Evolutionary conservation across 768 basidiomycete species (phyloP).

Genomic region (Auricularia sp.): DNA sequence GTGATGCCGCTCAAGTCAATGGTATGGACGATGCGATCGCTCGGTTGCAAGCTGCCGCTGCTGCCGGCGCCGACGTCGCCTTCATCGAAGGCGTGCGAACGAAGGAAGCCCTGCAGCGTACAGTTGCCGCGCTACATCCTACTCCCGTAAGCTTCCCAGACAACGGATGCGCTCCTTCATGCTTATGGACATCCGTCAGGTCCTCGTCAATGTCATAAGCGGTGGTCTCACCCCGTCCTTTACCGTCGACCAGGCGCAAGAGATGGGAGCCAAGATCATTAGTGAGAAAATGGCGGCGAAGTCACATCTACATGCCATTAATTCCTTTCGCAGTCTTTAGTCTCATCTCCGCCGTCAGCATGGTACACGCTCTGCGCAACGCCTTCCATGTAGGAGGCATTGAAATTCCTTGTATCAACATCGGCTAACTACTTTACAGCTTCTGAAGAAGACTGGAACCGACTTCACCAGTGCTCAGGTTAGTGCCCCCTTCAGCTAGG

Average conservation of each 20-base stretch:
- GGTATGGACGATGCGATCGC: slow-evolving; percentile 68
- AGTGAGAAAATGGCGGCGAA: slow-evolving; percentile 15
- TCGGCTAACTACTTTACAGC: slow-evolving; percentile 29
- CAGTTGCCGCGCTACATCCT: slow-evolving; percentile 57
- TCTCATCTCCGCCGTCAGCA: slow-evolving; percentile 64
- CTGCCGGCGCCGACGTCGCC: slow-evolving; percentile 68
- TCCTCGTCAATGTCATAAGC: slow-evolving; percentile 72
- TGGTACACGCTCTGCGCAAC: slow-evolving; percentile 66
- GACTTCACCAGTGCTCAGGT: slow-evolving; percentile 41
- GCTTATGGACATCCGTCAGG: slow-evolving; percentile 8
- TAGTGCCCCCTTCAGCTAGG: background rate
- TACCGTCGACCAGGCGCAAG: slow-evolving; percentile 57
- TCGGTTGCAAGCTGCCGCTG: slow-evolving; percentile 58
- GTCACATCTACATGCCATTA: background rate
- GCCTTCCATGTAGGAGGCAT: slow-evolving; percentile 21
- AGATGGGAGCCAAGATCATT: slow-evolving; percentile 64
- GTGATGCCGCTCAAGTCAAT: slow-evolving; percentile 67
- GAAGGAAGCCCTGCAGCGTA: slow-evolving; percentile 49
- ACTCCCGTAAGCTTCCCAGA: slow-evolving; percentile 32
- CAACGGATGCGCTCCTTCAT: no score
- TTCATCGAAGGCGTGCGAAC: slow-evolving; percentile 74
- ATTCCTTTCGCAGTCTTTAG: slow-evolving; percentile 47
- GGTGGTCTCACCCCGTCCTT: slow-evolving; percentile 70
- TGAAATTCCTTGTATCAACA: background rate
- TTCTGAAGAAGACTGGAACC: slow-evolving; percentile 67